Evolutionary conservation across 257 asterid genomes (phyloP).

Genomic region (Petunia secreta): DNA sequence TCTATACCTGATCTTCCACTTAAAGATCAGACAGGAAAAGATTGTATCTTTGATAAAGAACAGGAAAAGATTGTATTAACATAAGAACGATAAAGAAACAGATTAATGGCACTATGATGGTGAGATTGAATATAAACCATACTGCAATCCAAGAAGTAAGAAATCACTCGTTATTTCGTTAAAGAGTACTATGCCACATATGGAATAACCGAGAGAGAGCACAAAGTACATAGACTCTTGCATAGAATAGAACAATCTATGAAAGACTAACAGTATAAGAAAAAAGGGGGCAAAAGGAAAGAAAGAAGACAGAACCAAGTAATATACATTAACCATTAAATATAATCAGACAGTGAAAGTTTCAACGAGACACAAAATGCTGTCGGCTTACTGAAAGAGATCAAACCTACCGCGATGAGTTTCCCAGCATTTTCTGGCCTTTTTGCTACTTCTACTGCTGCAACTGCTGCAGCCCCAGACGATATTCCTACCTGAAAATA

Average conservation of each 20-base stretch:
- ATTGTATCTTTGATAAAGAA: too few relatives aligned
- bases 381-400: background rate
- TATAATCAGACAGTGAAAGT: background rate
- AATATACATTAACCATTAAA: background rate
- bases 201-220: background rate
- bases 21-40: background rate
- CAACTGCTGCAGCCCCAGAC: conserved; percentile 66
- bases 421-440: conserved; percentile 60
- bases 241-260: background rate
- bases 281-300: background rate
- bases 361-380: background rate
- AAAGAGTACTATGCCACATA: background rate
- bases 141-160: background rate
- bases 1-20: background rate
- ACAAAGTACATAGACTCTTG: background rate
- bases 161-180: background rate
- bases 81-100: too few relatives aligned
- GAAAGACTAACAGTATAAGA: background rate
- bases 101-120: background rate
- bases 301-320: background rate
- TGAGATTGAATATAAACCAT: background rate
- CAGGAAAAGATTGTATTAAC: background rate
- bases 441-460: conserved; percentile 54
- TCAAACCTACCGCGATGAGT: conserved; percentile 54
- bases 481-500: conserved; percentile 57